phyloP scores from a whole-genome alignment of 371 early-diverging fungal genomes.

The Mortierella sp. region DNA sequence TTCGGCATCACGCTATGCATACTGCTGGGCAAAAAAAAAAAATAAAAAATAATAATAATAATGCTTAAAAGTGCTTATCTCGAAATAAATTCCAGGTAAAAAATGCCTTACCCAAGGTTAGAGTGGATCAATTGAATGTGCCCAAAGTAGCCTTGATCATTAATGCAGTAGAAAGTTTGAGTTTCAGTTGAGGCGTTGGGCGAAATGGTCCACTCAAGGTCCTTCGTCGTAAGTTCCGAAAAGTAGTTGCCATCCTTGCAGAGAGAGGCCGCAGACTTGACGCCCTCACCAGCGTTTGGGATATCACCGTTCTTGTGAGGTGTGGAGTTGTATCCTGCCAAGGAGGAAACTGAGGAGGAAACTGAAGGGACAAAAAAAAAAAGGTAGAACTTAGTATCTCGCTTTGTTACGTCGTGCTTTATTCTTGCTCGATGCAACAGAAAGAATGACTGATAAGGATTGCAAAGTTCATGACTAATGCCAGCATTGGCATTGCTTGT shows the following conservation, averaged over 20 bases:
- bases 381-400: neutral
- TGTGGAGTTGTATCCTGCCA: conserved; percentile 42
- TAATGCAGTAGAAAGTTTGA: conserved; percentile 88
- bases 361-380: conserved; percentile 5
- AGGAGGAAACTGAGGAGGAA: conserved; percentile 49
- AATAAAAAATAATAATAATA: too few relatives aligned
- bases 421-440: neutral
- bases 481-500: too few relatives aligned
- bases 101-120: conserved; percentile 74
- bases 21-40: neutral
- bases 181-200: conserved; percentile 88
- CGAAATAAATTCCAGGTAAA: neutral
- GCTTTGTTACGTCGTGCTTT: neutral
- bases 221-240: conserved; percentile 68
- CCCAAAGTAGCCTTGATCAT: conserved; percentile 79
- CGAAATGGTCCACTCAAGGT: conserved; percentile 80
- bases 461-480: neutral
- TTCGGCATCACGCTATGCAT: neutral
- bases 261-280: conserved; percentile 67
- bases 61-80: too few relatives aligned
- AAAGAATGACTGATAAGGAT: neutral
- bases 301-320: conserved; percentile 48
- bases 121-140: conserved; percentile 91
- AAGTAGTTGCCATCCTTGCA: conserved; percentile 69
- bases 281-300: conserved; percentile 54